Conservation (phyloP, 257 asterid species). For the Ehretia macrophylla region DNA sequence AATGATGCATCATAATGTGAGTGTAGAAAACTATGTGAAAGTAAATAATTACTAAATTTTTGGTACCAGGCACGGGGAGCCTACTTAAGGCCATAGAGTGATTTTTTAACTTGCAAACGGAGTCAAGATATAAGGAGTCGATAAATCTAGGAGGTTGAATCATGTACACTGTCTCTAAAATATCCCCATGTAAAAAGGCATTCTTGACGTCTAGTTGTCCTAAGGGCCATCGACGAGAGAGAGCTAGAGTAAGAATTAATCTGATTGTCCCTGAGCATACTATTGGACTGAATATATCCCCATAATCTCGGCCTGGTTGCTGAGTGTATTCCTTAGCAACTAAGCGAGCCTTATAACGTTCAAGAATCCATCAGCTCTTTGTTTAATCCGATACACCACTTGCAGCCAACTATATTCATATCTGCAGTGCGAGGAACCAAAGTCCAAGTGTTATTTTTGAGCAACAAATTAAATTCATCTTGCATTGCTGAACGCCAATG, state of each 20-base stretch:
- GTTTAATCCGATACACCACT: not conserved
- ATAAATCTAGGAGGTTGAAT: not conserved
- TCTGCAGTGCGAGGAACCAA: not conserved
- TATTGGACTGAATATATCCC: not conserved
- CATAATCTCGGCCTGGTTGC: not conserved
- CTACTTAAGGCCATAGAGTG: not conserved
- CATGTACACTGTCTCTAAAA: not conserved
- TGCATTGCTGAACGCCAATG: not conserved
- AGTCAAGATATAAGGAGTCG: not conserved
- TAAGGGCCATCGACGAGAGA: too few species aligned
- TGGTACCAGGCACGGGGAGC: constrained; percentile 3
- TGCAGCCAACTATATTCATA: not conserved
- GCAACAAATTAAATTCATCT: not conserved
- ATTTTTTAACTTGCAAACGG: not conserved
- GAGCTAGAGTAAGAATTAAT: not conserved
- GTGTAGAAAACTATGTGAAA: not conserved
- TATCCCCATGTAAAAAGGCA: not conserved
- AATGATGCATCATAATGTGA: not conserved
- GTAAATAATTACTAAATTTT: not conserved
- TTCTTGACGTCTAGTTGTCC: not conserved
- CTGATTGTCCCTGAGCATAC: not conserved
- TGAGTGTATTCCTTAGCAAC: not conserved
- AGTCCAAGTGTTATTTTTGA: not conserved
- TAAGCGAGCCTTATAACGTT: not conserved
- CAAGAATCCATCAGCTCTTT: not conserved